Percentiles rank a stretch among this genome's conserved stretches.
phyloP scores from a whole-genome alignment of 2,329 filamentous ascomycete genomes.

The Chrysosporium keratinophilum region DNA sequence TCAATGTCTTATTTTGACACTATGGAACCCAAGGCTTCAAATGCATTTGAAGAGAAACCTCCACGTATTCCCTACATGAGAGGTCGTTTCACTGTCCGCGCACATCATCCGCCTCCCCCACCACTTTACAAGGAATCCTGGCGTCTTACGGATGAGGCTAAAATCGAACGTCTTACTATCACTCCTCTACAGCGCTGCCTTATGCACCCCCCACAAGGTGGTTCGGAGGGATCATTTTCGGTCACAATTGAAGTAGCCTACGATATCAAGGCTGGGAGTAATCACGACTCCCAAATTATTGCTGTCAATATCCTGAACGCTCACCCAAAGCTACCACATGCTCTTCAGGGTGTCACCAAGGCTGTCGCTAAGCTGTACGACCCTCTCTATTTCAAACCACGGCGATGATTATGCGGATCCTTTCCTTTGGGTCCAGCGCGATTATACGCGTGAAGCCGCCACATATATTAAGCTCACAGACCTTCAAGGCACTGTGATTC shows the following conservation, averaged over 20 bases:
- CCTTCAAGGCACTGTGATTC: conserved; percentile 18
- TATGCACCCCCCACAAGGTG: conserved; percentile 5
- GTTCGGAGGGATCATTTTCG: neutral
- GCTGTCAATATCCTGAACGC: conserved; percentile 6
- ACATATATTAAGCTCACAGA: conserved; percentile 13
- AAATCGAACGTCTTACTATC: neutral
- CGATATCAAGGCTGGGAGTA: neutral
- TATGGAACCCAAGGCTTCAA: too few species aligned
- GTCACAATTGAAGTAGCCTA: conserved; percentile 2
- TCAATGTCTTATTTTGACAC: too few species aligned
- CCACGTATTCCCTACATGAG: conserved; percentile 6
- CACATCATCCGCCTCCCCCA: conserved; percentile 4
- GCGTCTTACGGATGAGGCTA: neutral
- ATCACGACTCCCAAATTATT: conserved; percentile 3
- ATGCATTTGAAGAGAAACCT: too few species aligned
- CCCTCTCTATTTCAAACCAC: conserved; percentile 11
- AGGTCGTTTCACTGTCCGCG: conserved; percentile 6
- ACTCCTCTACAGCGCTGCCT: conserved; percentile 3
- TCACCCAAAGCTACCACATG: neutral
- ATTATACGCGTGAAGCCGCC: conserved; percentile 7
- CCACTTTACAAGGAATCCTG: neutral
- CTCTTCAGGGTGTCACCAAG: neutral
- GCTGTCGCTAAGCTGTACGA: conserved; percentile 11
- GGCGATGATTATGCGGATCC: neutral
- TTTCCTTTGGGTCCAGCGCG: neutral